These are phyloP conservation scores for Hypholoma fasciculare DNA, from an alignment of 768 basidiomycete species.

Conservation along the genomic window DNA sequence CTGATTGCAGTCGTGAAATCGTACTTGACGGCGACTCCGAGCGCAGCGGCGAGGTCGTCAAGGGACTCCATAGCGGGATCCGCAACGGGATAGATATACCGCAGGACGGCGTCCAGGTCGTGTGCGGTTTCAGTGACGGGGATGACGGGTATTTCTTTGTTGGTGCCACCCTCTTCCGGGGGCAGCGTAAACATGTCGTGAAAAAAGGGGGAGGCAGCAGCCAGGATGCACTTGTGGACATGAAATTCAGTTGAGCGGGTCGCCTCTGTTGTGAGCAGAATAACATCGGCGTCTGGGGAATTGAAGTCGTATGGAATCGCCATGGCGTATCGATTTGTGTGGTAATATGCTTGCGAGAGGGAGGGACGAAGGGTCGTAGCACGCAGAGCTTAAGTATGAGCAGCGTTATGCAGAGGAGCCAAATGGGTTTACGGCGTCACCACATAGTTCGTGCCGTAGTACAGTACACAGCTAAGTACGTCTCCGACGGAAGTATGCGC, in stretches of 20 bases:
- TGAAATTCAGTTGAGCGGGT: constrained; percentile 47
- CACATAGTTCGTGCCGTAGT: too few relatives aligned
- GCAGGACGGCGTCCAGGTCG: constrained; percentile 51
- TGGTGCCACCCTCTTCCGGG: constrained; percentile 29
- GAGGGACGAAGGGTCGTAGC: background rate
- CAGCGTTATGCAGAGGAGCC: background rate
- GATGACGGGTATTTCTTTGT: constrained; percentile 43
- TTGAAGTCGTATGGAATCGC: constrained; percentile 29
- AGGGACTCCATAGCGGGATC: constrained; percentile 52
- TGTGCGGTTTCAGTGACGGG: constrained; percentile 52
- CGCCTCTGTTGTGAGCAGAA: constrained; percentile 25
- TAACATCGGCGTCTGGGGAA: constrained; percentile 23
- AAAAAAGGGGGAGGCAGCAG: constrained; percentile 69
- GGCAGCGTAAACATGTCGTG: constrained; percentile 69
- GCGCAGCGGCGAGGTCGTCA: constrained; percentile 50
- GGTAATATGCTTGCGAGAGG: background rate
- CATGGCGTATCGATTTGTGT: background rate
- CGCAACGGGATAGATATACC: constrained; percentile 61
- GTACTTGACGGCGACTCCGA: constrained; percentile 64
- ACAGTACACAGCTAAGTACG: too few relatives aligned
- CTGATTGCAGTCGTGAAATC: constrained; percentile 50
- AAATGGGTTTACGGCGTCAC: too few relatives aligned
- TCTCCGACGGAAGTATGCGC: background rate
- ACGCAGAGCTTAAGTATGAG: background rate
- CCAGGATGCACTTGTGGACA: constrained; percentile 62